Conservation (phyloP, 768 basidiomycete genomes). For the Suillus cothurnatus region DNA sequence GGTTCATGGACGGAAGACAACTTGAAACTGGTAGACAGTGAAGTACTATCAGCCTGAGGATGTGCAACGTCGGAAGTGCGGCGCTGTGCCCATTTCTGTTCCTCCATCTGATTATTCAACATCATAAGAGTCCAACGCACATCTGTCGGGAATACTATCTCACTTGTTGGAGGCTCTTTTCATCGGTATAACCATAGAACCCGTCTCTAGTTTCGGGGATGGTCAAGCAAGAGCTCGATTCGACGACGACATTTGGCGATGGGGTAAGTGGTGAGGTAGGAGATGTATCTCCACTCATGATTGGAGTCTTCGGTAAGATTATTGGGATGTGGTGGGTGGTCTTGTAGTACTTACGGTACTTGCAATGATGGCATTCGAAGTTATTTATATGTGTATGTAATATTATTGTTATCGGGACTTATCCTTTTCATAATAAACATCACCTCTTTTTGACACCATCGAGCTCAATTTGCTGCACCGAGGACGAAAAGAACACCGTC, state of each 20-base stretch:
- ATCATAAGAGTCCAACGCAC: slow-evolving; percentile 9
- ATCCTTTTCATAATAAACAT: slow-evolving; percentile 6
- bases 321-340: background rate
- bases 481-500: slow-evolving; percentile 17
- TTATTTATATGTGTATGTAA: slow-evolving; percentile 1
- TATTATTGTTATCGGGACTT: slow-evolving; percentile 7
- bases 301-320: background rate
- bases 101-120: slow-evolving; percentile 58
- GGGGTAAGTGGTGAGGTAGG: background rate
- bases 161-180: slow-evolving; percentile 76
- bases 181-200: slow-evolving; percentile 80
- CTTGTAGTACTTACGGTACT: background rate
- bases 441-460: slow-evolving; percentile 35
- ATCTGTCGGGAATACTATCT: slow-evolving; percentile 26
- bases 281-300: slow-evolving; percentile 10
- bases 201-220: slow-evolving; percentile 62
- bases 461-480: slow-evolving; percentile 25
- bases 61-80: slow-evolving; percentile 50
- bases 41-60: slow-evolving; percentile 24
- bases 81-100: slow-evolving; percentile 69
- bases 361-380: slow-evolving; percentile 4
- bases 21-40: slow-evolving; percentile 43
- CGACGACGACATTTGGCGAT: slow-evolving; percentile 11
- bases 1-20: slow-evolving; percentile 37
- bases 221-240: slow-evolving; percentile 34